phyloP scores from a whole-genome alignment of 1,284 basidiomycete genomes.

The Rhodotorula sp. region DNA sequence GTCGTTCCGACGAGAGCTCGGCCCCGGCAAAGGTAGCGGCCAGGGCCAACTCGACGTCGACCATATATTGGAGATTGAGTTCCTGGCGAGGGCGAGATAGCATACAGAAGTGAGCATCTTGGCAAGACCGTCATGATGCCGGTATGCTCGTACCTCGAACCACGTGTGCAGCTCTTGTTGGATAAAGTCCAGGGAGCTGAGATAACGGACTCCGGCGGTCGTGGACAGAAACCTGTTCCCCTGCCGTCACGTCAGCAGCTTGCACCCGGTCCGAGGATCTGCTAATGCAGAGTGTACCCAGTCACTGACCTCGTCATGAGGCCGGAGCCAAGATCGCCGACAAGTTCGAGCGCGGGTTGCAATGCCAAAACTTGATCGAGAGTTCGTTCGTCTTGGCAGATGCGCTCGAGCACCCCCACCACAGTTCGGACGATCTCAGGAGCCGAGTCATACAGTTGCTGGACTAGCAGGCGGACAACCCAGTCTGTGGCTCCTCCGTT shows the following conservation, averaged over 20 bases:
- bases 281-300: constrained; percentile 13
- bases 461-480: constrained; percentile 83
- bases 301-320: constrained; percentile 72
- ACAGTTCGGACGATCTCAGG: constrained; percentile 86
- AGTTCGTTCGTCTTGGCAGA: constrained; percentile 72
- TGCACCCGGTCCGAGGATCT: not conserved
- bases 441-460: constrained; percentile 90
- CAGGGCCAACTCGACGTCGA: constrained; percentile 81
- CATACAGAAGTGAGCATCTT: too few species aligned
- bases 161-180: constrained; percentile 92
- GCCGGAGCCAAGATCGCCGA: constrained; percentile 87
- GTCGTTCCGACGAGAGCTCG: not conserved
- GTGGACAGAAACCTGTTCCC: constrained; percentile 84
- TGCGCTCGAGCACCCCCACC: constrained; percentile 82
- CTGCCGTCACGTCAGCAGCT: constrained; percentile 1
- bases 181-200: constrained; percentile 88
- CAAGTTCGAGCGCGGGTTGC: constrained; percentile 89
- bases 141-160: constrained; percentile 68
- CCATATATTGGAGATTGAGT: constrained; percentile 79
- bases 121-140: too few species aligned
- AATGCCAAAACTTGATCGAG: constrained; percentile 89
- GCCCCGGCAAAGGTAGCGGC: constrained; percentile 62
- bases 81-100: constrained; percentile 56
- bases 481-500: constrained; percentile 65
- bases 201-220: constrained; percentile 83